Evolutionary conservation across 176 grass and related monocot species (phyloP), one percentile per base, ranked within the genome.

Genomic region (Dendrocalamus sinicus): DNA sequence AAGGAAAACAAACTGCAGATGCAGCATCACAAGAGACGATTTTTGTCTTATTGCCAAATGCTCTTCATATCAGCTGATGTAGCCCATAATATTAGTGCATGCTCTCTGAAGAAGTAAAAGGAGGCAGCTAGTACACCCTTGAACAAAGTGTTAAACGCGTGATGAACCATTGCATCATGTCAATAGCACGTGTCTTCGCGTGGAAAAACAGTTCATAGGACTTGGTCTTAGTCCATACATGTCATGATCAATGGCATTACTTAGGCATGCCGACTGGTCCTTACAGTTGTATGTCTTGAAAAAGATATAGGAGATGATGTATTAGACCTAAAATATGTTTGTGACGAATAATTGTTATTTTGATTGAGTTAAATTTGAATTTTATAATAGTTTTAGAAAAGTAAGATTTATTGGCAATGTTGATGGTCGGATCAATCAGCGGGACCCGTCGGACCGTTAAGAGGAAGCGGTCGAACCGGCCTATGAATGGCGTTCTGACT

Each of bases 111-210:
- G 32, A 1, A 17, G 14, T 67, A 17, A 67, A 67, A 67, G 15
- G 62, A 30, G 37, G 3, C 3, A 67, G 64, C 28, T 67, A 2
- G 30, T 55, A 41, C 0, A 67, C 2, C 47, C 30, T 26, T 70
- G 30, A 75, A 75, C 61, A 85, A 75, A 61, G 40, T 69, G 73
- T 19, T 67, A 12, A 8, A 62, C 22, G 30, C 64, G 77, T 83
- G 70, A 61, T 69, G 70, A 74, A 68, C 66, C 50, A 69, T 60
- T 59, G 64, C 83, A 63, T 81, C 83, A 71, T 76, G 52, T 70
- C 58, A 73, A 70, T 32, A 20, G 63, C 83, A 86, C 62, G 23
- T 89, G 48, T 80, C 82, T 61, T 70, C 22, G 24, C 53, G 17
- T 75, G 47, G 11, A 67, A 37, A 84, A 67, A 11, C 68, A 20